Base-by-base conservation (phyloP, 2,329 filamentous ascomycete species). In the Cyphellophora attinorum region DNA sequence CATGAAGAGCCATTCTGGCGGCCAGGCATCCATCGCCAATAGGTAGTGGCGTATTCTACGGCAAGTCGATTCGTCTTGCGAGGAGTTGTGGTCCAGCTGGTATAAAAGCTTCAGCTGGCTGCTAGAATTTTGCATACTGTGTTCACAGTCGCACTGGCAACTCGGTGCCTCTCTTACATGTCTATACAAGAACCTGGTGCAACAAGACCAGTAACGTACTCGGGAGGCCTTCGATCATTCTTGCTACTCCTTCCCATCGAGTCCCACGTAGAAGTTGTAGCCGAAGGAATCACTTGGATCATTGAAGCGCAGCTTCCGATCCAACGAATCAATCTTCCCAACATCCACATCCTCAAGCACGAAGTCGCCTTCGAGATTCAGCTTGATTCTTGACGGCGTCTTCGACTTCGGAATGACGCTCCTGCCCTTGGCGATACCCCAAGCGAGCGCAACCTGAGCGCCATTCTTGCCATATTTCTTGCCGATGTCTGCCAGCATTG, bases 281-380 rank as follows among this genome's bases (percentile, higher is more conserved):
- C 71, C 66, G 57, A 79, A 79, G 14, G 56, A 59, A 5, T 50
- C 57, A 28, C 63, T 70, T 4, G 72, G 65, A 50, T 79, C 74
- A 37, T 78, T 79, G 50, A 79, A 78, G 27, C 76, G 59, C 44
- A 76, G 29, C 55, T 77, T 77, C 57, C 69, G 74, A 50, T 80
- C 73, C 13, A 79, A 59, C 0, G 41, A 48, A 25, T 64, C 58
- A 33, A 76, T 70, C 56, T 67, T 70, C 49, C 68, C 55, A 47
- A 80, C 55, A 47, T 82, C 77, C 33, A 70, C 69, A 0, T 52
- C 46, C 2, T 65, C 64, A 16, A 82, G 60, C 49, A 70, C 67
- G 53, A 82, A 81, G 49, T 76, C 72, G 6, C 56, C 58, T 34
- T 61, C 59, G 6, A 65, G 41, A 35, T 68, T 68, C 14, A 50